Evolutionary conservation across 1,284 basidiomycete genomes (phyloP).

Genomic region (Schizophyllum commune): DNA sequence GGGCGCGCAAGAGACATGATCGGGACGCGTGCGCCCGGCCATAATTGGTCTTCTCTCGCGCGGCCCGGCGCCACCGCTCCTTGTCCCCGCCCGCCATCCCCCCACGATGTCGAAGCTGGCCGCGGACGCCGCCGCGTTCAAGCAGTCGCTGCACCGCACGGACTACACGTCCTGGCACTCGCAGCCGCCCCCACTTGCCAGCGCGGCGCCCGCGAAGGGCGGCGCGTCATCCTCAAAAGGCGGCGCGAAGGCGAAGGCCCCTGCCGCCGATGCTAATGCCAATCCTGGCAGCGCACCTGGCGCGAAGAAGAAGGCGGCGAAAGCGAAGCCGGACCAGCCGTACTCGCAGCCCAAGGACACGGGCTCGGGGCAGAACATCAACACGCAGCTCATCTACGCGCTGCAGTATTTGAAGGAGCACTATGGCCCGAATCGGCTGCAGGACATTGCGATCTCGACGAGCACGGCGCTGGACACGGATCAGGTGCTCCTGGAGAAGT

Average conservation of each 20-base stretch:
- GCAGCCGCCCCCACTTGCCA: slow-evolving; percentile 32
- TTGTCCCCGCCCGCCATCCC: not conserved
- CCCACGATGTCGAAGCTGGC: slow-evolving; percentile 51
- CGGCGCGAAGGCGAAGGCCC: slow-evolving; percentile 22
- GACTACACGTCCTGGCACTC: slow-evolving; percentile 71
- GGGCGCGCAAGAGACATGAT: not conserved
- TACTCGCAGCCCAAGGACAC: slow-evolving; percentile 84
- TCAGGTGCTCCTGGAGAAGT: slow-evolving; percentile 64
- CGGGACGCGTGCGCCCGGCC: not conserved
- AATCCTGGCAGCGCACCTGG: slow-evolving; percentile 52
- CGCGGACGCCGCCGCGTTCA: slow-evolving; percentile 62
- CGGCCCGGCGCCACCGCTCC: too few species aligned
- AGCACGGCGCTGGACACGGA: slow-evolving; percentile 72
- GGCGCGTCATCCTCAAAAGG: slow-evolving; percentile 18
- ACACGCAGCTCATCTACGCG: slow-evolving; percentile 82
- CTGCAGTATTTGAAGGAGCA: slow-evolving; percentile 71
- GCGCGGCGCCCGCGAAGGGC: slow-evolving; percentile 10
- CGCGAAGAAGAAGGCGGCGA: slow-evolving; percentile 35
- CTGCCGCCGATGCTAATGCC: slow-evolving; percentile 36
- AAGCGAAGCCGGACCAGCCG: slow-evolving; percentile 25
- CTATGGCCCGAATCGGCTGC: slow-evolving; percentile 72
- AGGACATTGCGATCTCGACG: slow-evolving; percentile 78
- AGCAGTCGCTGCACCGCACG: slow-evolving; percentile 50
- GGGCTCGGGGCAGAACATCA: slow-evolving; percentile 73
- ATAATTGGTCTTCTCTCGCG: not conserved